phyloP scores from a whole-genome alignment of 495 filamentous ascomycete species.

The Letharia lupina region DNA sequence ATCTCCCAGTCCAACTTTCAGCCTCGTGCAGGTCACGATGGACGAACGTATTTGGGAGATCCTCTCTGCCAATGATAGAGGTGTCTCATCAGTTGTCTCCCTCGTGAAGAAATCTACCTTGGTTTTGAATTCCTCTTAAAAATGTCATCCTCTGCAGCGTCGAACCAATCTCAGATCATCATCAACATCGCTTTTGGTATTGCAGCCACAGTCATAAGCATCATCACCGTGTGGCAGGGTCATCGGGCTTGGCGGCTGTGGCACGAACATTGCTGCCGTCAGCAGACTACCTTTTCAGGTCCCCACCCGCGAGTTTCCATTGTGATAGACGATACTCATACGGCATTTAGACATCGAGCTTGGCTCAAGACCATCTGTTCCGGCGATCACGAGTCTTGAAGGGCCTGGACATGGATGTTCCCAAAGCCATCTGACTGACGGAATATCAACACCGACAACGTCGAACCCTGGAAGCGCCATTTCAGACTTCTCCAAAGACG shows the following conservation, averaged over 20 bases:
- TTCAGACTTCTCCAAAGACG: not conserved
- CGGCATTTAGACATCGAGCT: slow-evolving; percentile 9
- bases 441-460: not conserved
- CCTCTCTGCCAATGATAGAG: not conserved
- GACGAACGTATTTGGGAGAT: not conserved
- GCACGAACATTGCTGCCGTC: not conserved
- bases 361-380: not conserved
- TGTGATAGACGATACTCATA: slow-evolving; percentile 4
- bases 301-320: not conserved
- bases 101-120: not conserved
- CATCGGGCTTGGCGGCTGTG: slow-evolving; percentile 10
- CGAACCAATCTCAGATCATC: slow-evolving; percentile 5
- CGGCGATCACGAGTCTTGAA: not conserved
- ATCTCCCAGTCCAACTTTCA: not conserved
- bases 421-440: not conserved
- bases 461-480: not conserved
- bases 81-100: not conserved
- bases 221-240: slow-evolving; percentile 16
- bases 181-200: slow-evolving; percentile 14
- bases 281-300: slow-evolving; percentile 3
- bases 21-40: not conserved
- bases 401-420: not conserved
- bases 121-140: not conserved
- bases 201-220: slow-evolving; percentile 10
- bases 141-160: slow-evolving; percentile 1